Base-by-base conservation (phyloP, 2,329 filamentous ascomycete species). In the Scleromitrula shiraiana region DNA sequence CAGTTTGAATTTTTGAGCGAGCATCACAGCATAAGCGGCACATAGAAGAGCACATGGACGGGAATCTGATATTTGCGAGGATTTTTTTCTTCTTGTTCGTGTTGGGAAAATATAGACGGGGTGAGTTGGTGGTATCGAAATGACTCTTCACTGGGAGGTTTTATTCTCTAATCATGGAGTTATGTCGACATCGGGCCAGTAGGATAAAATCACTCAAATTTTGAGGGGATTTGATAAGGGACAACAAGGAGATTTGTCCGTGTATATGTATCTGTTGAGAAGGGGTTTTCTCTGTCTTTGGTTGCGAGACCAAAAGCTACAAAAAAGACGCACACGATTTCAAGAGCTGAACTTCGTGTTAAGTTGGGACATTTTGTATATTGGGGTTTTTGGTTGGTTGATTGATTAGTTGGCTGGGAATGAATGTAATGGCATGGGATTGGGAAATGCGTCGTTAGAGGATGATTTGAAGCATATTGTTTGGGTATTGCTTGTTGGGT, bases 321-420 rank as follows among this genome's bases (percentile, higher is more conserved):
- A 44, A 48, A 46, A 44, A 32, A 50, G 30, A 56, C 54, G 54
- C 51, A 55, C 56, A 50, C n/a, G n/a, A n/a, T 56, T 57, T 61
- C 59, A 62, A 61, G 59, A 52, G 59, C 59, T 59, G 59, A 61
- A 56, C 48, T 54, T 55, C 57, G 51, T 59, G 53, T 54, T 39
- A 53, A 38, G 26, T 50, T 49, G 45, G 49, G 43, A 41, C 24
- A n/a, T n/a, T 35, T 26, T 27, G 44, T 8, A 33, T 44, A 37
- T 24, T 39, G 47, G 26, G 41, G n/a, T n/a, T n/a, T 40, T 33
- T 35, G 6, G 4, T 35, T 35, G 47, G 26, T n/a, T 15, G 22
- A 12, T 29, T 41, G 35, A n/a, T 26, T 43, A 20, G 32, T 19
- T n/a, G 35, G 35, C 23, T 15, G 43, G 43, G 24, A 23, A 38